These are phyloP conservation scores for Lactarius hengduanensis DNA, from an alignment of 768 basidiomycete species.

Conservation along the genomic window DNA sequence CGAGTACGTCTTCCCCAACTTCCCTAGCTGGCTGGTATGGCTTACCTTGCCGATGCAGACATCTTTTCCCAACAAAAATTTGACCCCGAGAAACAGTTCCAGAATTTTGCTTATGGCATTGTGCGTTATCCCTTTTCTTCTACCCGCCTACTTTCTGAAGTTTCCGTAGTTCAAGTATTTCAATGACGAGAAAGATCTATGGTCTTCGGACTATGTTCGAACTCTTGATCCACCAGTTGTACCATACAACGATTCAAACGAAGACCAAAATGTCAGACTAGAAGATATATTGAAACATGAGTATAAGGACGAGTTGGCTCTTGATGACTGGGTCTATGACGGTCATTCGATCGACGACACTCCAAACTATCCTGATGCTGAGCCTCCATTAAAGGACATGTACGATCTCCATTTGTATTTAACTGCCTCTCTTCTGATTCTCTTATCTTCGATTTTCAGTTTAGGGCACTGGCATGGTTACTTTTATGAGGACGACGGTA, in stretches of 20 bases:
- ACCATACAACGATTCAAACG: conserved; percentile 12
- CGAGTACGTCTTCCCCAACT: neutral
- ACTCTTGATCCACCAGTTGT: neutral
- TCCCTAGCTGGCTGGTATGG: no score
- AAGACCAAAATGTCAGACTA: conserved; percentile 17
- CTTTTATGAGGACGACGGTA: conserved; percentile 11
- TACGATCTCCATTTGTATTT: neutral
- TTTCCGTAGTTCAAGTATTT: conserved; percentile 19
- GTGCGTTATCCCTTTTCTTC: conserved; percentile 19
- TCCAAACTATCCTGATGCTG: neutral
- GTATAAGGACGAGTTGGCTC: neutral
- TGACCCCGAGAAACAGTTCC: conserved; percentile 29
- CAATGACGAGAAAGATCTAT: neutral
- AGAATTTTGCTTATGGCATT: conserved; percentile 29
- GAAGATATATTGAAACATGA: conserved; percentile 11
- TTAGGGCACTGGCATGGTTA: conserved; percentile 26
- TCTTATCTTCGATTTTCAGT: neutral
- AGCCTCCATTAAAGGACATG: conserved; percentile 19
- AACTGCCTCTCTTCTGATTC: neutral
- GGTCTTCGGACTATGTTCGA: conserved; percentile 9
- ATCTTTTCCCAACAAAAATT: conserved; percentile 31
- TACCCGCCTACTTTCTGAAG: neutral
- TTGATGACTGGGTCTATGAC: conserved; percentile 24
- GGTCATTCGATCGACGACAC: conserved; percentile 16
- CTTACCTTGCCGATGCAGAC: conserved; percentile 8